Conservation (phyloP, 2,329 filamentous ascomycete species). For the Bipolaris sorokiniana region DNA sequence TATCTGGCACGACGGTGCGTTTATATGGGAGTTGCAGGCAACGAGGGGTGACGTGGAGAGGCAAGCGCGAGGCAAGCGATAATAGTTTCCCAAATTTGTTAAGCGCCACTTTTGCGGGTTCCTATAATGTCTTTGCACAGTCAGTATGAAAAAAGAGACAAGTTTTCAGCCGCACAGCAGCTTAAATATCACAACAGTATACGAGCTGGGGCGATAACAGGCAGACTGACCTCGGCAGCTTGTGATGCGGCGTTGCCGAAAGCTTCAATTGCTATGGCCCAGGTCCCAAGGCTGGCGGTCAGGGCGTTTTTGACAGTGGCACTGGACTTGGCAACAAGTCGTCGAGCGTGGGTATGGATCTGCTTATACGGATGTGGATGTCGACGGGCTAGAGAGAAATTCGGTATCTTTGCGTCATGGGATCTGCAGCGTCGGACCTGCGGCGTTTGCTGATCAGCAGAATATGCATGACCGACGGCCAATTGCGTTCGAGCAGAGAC, state of each 20-base stretch:
- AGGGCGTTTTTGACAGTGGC: slow-evolving; percentile 4
- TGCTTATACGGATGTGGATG: slow-evolving; percentile 21
- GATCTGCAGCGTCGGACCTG: slow-evolving; percentile 1
- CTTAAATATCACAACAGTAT: slow-evolving; percentile 21
- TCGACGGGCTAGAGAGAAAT: slow-evolving; percentile 14
- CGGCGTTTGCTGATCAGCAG: slow-evolving; percentile 33
- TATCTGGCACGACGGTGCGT: slow-evolving; percentile 12
- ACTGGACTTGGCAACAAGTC: background rate
- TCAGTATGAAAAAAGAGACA: slow-evolving; percentile 18
- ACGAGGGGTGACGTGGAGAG: slow-evolving; percentile 27
- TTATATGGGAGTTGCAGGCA: slow-evolving; percentile 18
- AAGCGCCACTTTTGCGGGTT: slow-evolving; percentile 35
- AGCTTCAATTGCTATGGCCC: slow-evolving; percentile 20
- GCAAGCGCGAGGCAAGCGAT: slow-evolving; percentile 17
- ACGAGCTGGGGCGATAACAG: slow-evolving; percentile 26
- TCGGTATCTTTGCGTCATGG: slow-evolving; percentile 3
- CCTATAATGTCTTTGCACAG: slow-evolving; percentile 11
- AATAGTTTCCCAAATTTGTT: slow-evolving; percentile 21
- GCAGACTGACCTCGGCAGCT: slow-evolving; percentile 43
- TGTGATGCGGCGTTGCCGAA: slow-evolving; percentile 43
- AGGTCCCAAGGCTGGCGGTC: slow-evolving; percentile 14
- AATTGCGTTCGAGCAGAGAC: slow-evolving; percentile 7
- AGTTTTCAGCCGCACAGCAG: slow-evolving; percentile 30
- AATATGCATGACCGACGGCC: slow-evolving; percentile 30
- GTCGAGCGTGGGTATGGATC: slow-evolving; percentile 16